These are phyloP conservation scores for Cercospora zeae-maydis DNA, from an alignment of 2,329 filamentous ascomycete species.

Conservation along the genomic window DNA sequence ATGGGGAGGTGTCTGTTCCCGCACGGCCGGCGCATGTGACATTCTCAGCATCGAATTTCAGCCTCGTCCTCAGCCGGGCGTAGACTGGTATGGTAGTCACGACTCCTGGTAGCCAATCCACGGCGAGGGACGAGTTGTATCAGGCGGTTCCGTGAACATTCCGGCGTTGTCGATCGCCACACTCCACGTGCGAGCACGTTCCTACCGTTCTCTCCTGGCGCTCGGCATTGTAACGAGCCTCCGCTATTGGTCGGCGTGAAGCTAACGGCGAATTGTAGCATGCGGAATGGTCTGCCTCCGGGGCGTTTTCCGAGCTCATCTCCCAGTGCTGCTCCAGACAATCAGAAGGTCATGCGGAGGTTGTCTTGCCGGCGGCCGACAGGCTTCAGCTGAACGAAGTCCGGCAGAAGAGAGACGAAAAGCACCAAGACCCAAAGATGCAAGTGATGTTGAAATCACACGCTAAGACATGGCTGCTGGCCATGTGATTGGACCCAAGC, in stretches of 20 bases:
- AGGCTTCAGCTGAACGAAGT: not conserved
- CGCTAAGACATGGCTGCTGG: not conserved
- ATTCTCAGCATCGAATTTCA: not conserved
- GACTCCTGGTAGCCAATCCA: not conserved
- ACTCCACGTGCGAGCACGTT: conserved; percentile 11
- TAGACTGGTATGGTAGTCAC: not conserved
- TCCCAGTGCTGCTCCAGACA: not conserved
- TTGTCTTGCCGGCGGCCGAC: not conserved
- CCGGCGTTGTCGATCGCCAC: not conserved
- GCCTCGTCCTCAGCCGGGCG: not conserved
- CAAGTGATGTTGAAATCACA: conserved; percentile 1
- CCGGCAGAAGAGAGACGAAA: not conserved
- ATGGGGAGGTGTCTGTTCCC: not conserved
- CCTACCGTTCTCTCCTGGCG: conserved; percentile 1
- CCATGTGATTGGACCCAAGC: not conserved
- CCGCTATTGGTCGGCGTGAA: not conserved
- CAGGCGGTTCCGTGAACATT: not conserved
- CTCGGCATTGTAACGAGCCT: not conserved
- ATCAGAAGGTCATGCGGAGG: not conserved
- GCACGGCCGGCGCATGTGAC: not conserved
- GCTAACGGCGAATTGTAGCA: not conserved
- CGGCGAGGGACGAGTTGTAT: not conserved
- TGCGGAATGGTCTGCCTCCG: not conserved
- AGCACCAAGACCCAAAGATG: not conserved
- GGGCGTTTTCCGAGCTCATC: not conserved